A percentile compares a stretch with the other conserved stretches of the same genome.
Evolutionary conservation across 2,329 filamentous ascomycete species (phyloP).

Genomic region (Mollisiaceae sp.): DNA sequence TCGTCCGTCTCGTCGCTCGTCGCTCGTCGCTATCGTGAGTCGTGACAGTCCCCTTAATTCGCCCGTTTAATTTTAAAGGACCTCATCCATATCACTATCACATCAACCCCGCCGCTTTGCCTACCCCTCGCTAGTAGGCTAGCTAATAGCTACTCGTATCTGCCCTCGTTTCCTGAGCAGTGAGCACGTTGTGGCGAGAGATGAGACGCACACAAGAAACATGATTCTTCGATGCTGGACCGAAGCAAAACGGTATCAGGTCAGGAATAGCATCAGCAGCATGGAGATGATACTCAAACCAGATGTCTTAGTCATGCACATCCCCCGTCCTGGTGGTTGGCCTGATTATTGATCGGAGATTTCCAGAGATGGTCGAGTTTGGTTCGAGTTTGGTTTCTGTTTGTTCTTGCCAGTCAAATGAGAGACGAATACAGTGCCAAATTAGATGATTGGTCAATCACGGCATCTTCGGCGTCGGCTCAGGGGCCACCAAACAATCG

Average conservation of each 20-base stretch:
- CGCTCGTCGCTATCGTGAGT: not conserved
- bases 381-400: not conserved
- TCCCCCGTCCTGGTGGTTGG: not conserved
- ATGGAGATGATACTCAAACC: conserved; percentile 3
- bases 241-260: not conserved
- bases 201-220: conserved; percentile 5
- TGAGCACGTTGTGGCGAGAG: not conserved
- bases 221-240: not conserved
- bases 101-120: conserved; percentile 2
- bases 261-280: not conserved
- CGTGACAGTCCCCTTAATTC: conserved; percentile 2
- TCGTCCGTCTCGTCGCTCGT: not conserved
- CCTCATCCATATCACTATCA: conserved; percentile 8
- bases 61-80: not conserved
- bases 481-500: conserved; percentile 6
- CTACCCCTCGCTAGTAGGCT: not conserved
- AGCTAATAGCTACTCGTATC: no score
- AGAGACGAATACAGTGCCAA: conserved; percentile 7
- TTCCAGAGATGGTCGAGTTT: not conserved
- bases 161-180: not conserved
- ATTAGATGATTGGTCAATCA: conserved; percentile 9
- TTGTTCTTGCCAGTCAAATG: conserved; percentile 2
- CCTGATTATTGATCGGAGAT: conserved; percentile 6
- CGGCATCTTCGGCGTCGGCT: not conserved
- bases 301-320: conserved; percentile 1